Conservation (phyloP, 441 rosid genomes). For the Eruca vesicaria region DNA sequence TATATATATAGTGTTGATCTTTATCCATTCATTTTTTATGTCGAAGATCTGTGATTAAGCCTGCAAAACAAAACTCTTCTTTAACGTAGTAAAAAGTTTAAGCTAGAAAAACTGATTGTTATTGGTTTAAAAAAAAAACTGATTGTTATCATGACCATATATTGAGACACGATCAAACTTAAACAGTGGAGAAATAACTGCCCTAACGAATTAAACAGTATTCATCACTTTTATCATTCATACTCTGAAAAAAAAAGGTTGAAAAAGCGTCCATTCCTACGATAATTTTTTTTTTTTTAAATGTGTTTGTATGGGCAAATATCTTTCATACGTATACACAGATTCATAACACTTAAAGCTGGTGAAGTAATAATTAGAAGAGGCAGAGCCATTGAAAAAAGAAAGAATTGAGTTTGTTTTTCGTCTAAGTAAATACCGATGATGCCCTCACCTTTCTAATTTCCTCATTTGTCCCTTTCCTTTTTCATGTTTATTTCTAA, state of each 20-base stretch:
- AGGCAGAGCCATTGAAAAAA: slow-evolving; percentile 31
- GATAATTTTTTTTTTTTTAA: neutral
- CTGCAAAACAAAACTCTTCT: neutral
- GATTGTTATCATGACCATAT: neutral
- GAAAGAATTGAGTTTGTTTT: slow-evolving; percentile 37
- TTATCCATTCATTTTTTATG: neutral
- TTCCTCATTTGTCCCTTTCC: slow-evolving; percentile 77
- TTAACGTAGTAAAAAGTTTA: no score
- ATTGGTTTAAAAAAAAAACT: no score
- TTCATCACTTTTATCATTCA: slow-evolving; percentile 2
- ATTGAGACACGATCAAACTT: neutral
- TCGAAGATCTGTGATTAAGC: neutral
- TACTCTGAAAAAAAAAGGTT: neutral
- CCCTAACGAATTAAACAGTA: neutral
- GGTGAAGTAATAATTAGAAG: slow-evolving; percentile 37
- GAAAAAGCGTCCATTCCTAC: neutral
- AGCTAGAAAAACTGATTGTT: no score
- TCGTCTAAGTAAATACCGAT: slow-evolving; percentile 55
- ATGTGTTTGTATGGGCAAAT: slow-evolving; percentile 1
- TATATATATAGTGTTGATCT: neutral
- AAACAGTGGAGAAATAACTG: slow-evolving; percentile 1
- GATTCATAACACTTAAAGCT: slow-evolving; percentile 25
- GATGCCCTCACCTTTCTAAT: slow-evolving; percentile 55
- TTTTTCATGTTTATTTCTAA: slow-evolving; percentile 46
- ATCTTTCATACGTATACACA: slow-evolving; percentile 31